phyloP scores from a whole-genome alignment of 1,139 yeast genomes.

The Protomyces inouyei region DNA sequence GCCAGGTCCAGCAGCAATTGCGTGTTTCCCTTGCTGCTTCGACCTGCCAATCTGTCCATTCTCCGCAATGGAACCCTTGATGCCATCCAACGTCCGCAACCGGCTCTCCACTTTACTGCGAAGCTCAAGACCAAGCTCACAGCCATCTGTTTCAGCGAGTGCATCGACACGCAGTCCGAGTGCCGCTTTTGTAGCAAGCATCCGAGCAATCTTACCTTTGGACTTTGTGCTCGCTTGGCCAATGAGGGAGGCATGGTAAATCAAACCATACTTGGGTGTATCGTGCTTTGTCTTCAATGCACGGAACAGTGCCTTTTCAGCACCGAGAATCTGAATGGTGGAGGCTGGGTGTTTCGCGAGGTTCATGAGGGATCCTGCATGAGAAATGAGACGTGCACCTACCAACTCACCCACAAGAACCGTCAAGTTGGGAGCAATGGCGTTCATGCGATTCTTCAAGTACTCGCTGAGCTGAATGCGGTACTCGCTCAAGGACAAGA shows the following conservation, averaged over 20 bases:
- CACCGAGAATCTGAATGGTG: constrained; percentile 96
- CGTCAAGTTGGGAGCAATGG: constrained; percentile 95
- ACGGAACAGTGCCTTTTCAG: constrained; percentile 97
- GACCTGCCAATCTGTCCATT: constrained; percentile 35
- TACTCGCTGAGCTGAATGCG: constrained; percentile 82
- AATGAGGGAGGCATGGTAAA: constrained; percentile 93
- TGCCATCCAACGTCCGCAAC: constrained; percentile 92
- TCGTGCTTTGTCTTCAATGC: constrained; percentile 97
- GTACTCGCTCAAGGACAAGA: constrained; percentile 87
- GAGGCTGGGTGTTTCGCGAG: constrained; percentile 98
- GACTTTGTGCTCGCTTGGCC: constrained; percentile 96
- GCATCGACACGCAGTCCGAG: constrained; percentile 96
- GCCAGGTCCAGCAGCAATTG: constrained; percentile 73
- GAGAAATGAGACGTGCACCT: constrained; percentile 97
- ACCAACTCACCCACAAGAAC: constrained; percentile 97
- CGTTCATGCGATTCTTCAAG: constrained; percentile 91
- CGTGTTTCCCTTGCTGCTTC: constrained; percentile 59
- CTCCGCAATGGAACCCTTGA: constrained; percentile 43
- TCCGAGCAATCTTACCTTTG: constrained; percentile 98
- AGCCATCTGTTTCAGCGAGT: constrained; percentile 92
- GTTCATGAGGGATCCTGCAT: constrained; percentile 95
- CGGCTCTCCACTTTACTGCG: constrained; percentile 93
- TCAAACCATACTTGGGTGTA: constrained; percentile 96
- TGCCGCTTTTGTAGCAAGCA: constrained; percentile 97
- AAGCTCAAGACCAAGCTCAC: constrained; percentile 82